Conservation (phyloP, 2,329 filamentous ascomycete species). For the Xylaria sp. region DNA sequence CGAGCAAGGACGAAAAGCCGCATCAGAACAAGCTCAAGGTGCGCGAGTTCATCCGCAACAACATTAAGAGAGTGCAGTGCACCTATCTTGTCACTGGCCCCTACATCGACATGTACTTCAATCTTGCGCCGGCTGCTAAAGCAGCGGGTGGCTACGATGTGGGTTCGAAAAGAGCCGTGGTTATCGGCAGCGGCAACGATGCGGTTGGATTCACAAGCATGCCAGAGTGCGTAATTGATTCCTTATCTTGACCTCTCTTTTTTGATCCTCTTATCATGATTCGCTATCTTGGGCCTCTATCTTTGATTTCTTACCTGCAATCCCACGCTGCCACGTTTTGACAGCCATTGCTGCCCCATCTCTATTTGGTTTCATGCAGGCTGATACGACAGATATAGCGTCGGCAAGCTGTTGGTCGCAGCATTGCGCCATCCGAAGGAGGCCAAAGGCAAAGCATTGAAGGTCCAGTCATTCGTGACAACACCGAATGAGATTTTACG, state of each 20-base stretch:
- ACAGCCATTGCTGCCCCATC: background rate
- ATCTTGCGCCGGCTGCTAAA: constrained; percentile 44
- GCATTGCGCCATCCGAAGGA: constrained; percentile 62
- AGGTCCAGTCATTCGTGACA: constrained; percentile 73
- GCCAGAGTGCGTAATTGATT: constrained; percentile 63
- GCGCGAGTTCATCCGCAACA: constrained; percentile 56
- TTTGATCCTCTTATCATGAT: background rate
- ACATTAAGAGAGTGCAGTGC: constrained; percentile 53
- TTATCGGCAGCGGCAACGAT: constrained; percentile 67
- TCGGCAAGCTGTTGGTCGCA: constrained; percentile 69
- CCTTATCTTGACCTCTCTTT: background rate
- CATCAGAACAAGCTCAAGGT: constrained; percentile 68
- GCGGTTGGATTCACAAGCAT: constrained; percentile 72
- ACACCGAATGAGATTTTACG: constrained; percentile 66
- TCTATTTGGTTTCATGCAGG: background rate
- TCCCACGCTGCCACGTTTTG: background rate
- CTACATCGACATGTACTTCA: constrained; percentile 62
- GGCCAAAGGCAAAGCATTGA: constrained; percentile 62
- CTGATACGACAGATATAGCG: constrained; percentile 48
- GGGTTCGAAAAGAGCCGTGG: constrained; percentile 58
- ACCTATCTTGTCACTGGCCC: constrained; percentile 69
- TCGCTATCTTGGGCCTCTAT: background rate
- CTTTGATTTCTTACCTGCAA: too few species aligned
- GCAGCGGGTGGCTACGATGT: constrained; percentile 64
- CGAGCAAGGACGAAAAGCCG: constrained; percentile 60